Evolutionary conservation across 768 basidiomycete genomes (phyloP).

Genomic region (Asterophora lycoperdoides): DNA sequence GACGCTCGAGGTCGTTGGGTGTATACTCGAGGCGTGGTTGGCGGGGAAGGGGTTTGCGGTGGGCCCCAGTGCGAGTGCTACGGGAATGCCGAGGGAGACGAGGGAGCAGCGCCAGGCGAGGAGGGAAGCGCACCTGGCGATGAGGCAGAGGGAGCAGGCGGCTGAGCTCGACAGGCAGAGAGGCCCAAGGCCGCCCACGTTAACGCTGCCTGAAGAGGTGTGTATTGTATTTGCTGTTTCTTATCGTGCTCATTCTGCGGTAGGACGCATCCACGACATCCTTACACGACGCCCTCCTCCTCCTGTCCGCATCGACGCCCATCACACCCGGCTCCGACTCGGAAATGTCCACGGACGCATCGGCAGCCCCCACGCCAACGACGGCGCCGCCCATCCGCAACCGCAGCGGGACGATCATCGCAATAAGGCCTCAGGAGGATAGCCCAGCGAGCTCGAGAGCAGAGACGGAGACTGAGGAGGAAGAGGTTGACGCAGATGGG

Average conservation of each 20-base stretch:
- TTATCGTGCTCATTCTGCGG: no score
- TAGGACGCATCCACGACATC: conserved; percentile 1
- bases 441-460: conserved; percentile 39
- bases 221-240: no score
- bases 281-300: conserved; percentile 13
- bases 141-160: conserved; percentile 57
- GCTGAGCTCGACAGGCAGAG: conserved; percentile 54
- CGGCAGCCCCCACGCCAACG: conserved; percentile 54
- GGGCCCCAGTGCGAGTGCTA: conserved; percentile 73
- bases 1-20: conserved; percentile 88
- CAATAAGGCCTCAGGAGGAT: conserved; percentile 18
- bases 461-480: conserved; percentile 71
- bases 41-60: conserved; percentile 85
- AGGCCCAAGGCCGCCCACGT: background rate
- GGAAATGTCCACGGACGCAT: conserved; percentile 61
- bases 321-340: conserved; percentile 47
- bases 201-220: conserved; percentile 14
- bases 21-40: conserved; percentile 91
- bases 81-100: conserved; percentile 68
- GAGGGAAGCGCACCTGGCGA: conserved; percentile 50
- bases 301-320: conserved; percentile 15
- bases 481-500: conserved; percentile 63
- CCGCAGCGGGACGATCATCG: conserved; percentile 73
- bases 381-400: conserved; percentile 68
- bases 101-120: conserved; percentile 68